A percentile compares a stretch with the other conserved stretches of the same genome.
Conservation (phyloP, 2,329 filamentous ascomycete genomes). For the Bipolaris oryzae region DNA sequence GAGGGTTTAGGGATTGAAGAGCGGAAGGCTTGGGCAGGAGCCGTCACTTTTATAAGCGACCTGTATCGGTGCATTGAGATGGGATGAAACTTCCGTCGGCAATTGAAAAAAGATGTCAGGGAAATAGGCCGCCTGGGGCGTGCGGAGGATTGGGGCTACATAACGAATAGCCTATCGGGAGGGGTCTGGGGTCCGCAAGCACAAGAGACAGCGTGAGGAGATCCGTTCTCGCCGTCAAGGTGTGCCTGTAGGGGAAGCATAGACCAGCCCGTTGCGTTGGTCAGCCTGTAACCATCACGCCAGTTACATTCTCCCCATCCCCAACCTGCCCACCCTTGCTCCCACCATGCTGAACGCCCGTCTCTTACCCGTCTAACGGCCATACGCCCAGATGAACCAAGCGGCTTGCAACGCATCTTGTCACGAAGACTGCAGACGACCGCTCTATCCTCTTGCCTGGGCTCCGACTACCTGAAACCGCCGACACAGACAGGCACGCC, state of each 20-base stretch:
- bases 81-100: constrained; percentile 37
- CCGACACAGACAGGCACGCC: background rate
- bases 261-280: constrained; percentile 6
- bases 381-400: background rate
- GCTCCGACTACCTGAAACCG: background rate
- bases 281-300: constrained; percentile 7
- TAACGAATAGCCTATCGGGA: constrained; percentile 38
- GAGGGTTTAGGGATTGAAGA: constrained; percentile 23
- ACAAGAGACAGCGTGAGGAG: constrained; percentile 20
- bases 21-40: constrained; percentile 30
- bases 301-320: constrained; percentile 9
- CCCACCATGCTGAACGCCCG: too few species aligned
- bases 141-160: constrained; percentile 21
- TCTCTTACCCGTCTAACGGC: too few species aligned
- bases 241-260: constrained; percentile 16
- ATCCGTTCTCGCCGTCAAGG: constrained; percentile 22
- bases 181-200: constrained; percentile 17
- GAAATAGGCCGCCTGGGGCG: constrained; percentile 28
- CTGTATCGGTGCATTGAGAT: constrained; percentile 45
- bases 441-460: background rate
- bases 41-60: constrained; percentile 43
- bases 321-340: background rate
- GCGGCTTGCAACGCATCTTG: too few species aligned
- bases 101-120: constrained; percentile 41
- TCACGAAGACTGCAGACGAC: background rate